Conservation (phyloP, 1,139 yeast species). For the Sugiyamaella pinicola region DNA sequence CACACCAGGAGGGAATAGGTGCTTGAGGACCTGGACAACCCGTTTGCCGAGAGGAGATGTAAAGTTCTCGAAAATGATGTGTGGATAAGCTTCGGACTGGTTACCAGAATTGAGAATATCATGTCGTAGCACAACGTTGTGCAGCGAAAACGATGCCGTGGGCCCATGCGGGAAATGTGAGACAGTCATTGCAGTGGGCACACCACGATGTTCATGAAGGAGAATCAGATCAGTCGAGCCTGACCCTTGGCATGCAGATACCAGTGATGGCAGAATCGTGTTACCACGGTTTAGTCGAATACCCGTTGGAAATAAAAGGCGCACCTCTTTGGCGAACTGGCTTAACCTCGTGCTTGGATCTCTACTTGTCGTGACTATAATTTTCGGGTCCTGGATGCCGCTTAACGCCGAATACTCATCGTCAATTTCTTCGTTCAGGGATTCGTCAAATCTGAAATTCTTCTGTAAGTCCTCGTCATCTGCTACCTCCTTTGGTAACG, state of each 20-base stretch:
- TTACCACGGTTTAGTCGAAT: conserved; percentile 92
- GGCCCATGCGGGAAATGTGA: conserved; percentile 99
- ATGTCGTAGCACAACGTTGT: conserved; percentile 91
- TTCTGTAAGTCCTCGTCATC: conserved; percentile 81
- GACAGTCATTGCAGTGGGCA: conserved; percentile 88
- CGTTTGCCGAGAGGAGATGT: conserved; percentile 82
- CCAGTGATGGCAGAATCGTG: conserved; percentile 81
- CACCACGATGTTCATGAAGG: conserved; percentile 96
- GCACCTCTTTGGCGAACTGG: conserved; percentile 92
- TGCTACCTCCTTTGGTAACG: conserved; percentile 84
- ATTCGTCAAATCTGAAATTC: conserved; percentile 83
- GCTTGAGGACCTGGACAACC: conserved; percentile 77
- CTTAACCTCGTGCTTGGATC: conserved; percentile 82
- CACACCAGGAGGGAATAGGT: conserved; percentile 96
- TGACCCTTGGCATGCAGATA: conserved; percentile 76
- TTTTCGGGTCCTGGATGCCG: conserved; percentile 89
- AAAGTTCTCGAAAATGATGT: conserved; percentile 88
- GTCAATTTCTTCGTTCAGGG: conserved; percentile 58
- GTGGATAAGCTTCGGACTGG: conserved; percentile 90
- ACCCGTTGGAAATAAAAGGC: conserved; percentile 85
- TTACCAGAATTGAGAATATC: conserved; percentile 86
- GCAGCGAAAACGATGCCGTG: conserved; percentile 89
- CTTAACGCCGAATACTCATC: conserved; percentile 89
- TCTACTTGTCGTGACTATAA: conserved; percentile 90
- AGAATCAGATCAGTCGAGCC: conserved; percentile 81